Base-by-base conservation (phyloP, 352 stramenopile species). In the Thraustotheca clavata region DNA sequence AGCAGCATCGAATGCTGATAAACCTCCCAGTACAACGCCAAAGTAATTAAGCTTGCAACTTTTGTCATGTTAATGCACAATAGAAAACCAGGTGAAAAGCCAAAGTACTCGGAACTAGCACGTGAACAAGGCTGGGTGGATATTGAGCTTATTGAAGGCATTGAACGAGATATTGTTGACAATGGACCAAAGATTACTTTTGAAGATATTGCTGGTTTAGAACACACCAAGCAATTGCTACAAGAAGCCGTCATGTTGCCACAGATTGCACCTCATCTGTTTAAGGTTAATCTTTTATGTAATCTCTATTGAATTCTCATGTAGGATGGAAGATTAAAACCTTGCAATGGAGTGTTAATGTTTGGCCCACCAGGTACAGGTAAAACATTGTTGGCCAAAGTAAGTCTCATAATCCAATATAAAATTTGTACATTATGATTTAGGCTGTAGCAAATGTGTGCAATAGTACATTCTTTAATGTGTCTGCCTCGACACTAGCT, bases 381-480 rank as follows among this genome's bases (percentile, higher is more conserved):
- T 59, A 96, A 97, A 69, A 97, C 89, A 11, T 69, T 97, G 29
- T 71, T 95, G 11, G 83, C 87, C 14, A 91, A 93, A 67, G 74
- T 83, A 65, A 5, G 40, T 0, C n/a, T n/a, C n/a, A n/a, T n/a
- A n/a, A n/a, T n/a, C n/a, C n/a, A n/a, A n/a, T n/a, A 2, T 34
- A 3, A 12, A 3, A 38, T 18, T 4, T 6, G 22, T 40, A 49
- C 24, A 7, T 26, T 27, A 31, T 3, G 16, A 7, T 31, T n/a
- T 52, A 52, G 67, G 89, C 89, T 1, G 88, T 98, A 12, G 95
- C 95, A 2, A 93, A 94, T 32, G 94, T 98, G 60, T 98, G 94
- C 75, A 88, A 95, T 48, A 96, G 95, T 7, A 98, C 95, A 2
- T 99, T 99, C 75, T 99, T 99, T 76, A 99, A 98, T 69, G 94